Percentiles rank a stretch among this genome's conserved stretches.
Evolutionary conservation across 2,329 filamentous ascomycete species (phyloP).

Genomic region (Colletotrichum falcatum): DNA sequence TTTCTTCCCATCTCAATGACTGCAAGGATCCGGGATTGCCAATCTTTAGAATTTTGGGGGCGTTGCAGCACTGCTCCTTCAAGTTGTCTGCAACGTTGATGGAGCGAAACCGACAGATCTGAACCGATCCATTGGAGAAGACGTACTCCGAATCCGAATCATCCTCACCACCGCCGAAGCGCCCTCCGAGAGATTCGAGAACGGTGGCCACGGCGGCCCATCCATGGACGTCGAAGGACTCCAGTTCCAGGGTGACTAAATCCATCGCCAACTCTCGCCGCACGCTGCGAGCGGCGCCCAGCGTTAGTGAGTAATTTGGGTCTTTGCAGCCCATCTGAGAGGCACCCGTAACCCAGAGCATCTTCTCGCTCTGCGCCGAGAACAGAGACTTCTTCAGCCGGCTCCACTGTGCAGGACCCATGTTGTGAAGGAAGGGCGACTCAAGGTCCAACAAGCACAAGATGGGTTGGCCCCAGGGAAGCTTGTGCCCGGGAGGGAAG

Average conservation of each 20-base stretch:
- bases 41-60: background rate
- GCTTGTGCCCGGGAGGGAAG: slow-evolving; percentile 4
- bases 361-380: slow-evolving; percentile 27
- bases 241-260: slow-evolving; percentile 49
- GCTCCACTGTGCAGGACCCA: background rate
- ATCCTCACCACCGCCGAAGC: background rate
- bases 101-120: slow-evolving; percentile 43
- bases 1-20: slow-evolving; percentile 12
- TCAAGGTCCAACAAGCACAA: slow-evolving; percentile 31
- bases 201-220: slow-evolving; percentile 11
- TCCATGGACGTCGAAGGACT: slow-evolving; percentile 29
- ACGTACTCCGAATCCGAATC: slow-evolving; percentile 50
- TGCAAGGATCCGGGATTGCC: background rate
- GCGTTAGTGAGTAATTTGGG: slow-evolving; percentile 45
- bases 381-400: slow-evolving; percentile 17
- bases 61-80: background rate
- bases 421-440: slow-evolving; percentile 20
- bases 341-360: slow-evolving; percentile 50
- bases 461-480: slow-evolving; percentile 25
- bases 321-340: slow-evolving; percentile 45
- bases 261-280: slow-evolving; percentile 47
- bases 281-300: slow-evolving; percentile 48
- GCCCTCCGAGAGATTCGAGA: slow-evolving; percentile 5
- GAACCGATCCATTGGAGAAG: slow-evolving; percentile 44
- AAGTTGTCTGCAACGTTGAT: slow-evolving; percentile 14